Percentiles rank a stretch among this genome's conserved stretches.
Evolutionary conservation across 805 yeast species (phyloP).

Genomic region (Ogataea glucozyma): DNA sequence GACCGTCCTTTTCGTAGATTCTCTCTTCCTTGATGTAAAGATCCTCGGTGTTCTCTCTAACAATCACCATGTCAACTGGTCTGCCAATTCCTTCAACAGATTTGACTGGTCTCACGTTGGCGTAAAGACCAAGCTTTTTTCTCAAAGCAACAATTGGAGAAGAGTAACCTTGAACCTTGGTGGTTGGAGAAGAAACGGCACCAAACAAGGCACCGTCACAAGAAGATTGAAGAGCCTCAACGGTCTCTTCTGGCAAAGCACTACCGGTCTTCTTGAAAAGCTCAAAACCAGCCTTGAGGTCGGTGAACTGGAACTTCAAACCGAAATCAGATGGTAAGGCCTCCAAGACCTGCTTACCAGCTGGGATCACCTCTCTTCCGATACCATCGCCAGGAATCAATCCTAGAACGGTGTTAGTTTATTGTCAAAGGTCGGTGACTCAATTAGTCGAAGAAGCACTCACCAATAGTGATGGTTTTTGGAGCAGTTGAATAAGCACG

Average conservation of each 20-base stretch:
- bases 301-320: conserved; percentile 79
- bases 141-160: conserved; percentile 99
- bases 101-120: conserved; percentile 97
- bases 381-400: conserved; percentile 98
- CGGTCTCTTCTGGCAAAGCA: conserved; percentile 93
- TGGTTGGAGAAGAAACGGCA: conserved; percentile 93
- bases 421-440: too few relatives aligned
- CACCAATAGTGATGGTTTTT: conserved; percentile 55
- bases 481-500: conserved; percentile 38
- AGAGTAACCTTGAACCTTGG: conserved; percentile 93
- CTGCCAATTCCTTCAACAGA: conserved; percentile 82
- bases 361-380: conserved; percentile 97
- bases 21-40: conserved; percentile 92
- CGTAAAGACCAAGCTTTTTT: conserved; percentile 90
- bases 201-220: conserved; percentile 99
- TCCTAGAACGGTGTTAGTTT: conserved; percentile 18
- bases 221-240: conserved; percentile 66
- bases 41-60: conserved; percentile 98
- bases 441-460: too few relatives aligned
- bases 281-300: conserved; percentile 93
- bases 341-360: conserved; percentile 86
- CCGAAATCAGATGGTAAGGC: conserved; percentile 75
- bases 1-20: conserved; percentile 75
- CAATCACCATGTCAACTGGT: conserved; percentile 96
- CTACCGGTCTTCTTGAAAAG: conserved; percentile 92